A percentile compares a stretch with the other conserved stretches of the same genome.
Evolutionary conservation across 768 basidiomycete genomes (phyloP).

Genomic region (Candolleomyces aberdarensis): DNA sequence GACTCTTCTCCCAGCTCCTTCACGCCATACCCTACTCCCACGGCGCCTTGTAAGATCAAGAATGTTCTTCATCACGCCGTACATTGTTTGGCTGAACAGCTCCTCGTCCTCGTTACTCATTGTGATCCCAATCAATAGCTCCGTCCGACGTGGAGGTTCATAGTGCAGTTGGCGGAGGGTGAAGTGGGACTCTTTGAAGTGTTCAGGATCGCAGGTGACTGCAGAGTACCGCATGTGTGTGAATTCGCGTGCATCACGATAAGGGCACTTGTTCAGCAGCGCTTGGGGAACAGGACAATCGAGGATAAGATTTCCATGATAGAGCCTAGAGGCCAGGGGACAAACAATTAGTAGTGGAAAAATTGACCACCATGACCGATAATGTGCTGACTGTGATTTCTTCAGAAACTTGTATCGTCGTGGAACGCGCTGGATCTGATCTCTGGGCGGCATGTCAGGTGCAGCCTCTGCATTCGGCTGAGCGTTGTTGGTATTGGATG

Average conservation of each 20-base stretch:
- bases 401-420: too few species aligned
- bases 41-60: conserved; percentile 70
- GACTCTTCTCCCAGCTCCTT: conserved; percentile 91
- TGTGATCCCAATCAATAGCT: conserved; percentile 91
- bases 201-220: conserved; percentile 88
- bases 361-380: too few species aligned
- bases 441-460: too few species aligned
- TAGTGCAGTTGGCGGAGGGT: conserved; percentile 82
- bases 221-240: conserved; percentile 95
- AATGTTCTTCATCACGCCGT: conserved; percentile 32
- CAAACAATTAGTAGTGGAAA: too few species aligned
- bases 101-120: conserved; percentile 89
- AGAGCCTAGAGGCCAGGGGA: too few species aligned
- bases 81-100: conserved; percentile 87
- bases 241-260: background rate
- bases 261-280: too few species aligned
- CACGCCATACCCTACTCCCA: conserved; percentile 80
- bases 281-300: too few species aligned
- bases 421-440: too few species aligned
- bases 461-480: too few species aligned
- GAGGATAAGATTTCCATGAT: too few species aligned
- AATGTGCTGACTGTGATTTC: too few species aligned
- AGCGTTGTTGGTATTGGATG: too few species aligned
- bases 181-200: conserved; percentile 82
- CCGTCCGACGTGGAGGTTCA: conserved; percentile 70